phyloP scores from a whole-genome alignment of 768 basidiomycete species.

The Macrolepiota albuminosa region DNA sequence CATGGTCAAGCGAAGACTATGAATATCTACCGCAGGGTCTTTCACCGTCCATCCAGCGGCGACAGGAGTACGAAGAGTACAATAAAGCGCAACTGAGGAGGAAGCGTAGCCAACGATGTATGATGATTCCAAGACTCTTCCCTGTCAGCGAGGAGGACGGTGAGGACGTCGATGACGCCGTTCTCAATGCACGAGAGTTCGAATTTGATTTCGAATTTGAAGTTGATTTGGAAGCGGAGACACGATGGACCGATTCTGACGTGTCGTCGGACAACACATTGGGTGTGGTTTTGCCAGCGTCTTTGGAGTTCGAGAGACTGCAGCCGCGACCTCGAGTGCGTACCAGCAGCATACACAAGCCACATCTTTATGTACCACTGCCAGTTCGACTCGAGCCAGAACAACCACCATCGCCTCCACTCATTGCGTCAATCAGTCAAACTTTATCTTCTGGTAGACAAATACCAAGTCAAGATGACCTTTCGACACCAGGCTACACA shows the following conservation, averaged over 20 bases:
- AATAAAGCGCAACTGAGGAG: constrained; percentile 10
- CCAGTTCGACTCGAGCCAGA: constrained; percentile 3
- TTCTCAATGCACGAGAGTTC: constrained; percentile 23
- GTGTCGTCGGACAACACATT: not conserved
- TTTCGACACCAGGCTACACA: constrained; percentile 13
- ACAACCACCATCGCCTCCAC: constrained; percentile 3
- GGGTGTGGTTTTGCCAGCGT: constrained; percentile 9
- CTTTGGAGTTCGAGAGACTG: constrained; percentile 23
- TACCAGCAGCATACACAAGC: constrained; percentile 30
- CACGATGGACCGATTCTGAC: constrained; percentile 15
- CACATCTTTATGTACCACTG: constrained; percentile 16
- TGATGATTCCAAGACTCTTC: constrained; percentile 25
- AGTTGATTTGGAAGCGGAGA: constrained; percentile 24
- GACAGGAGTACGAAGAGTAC: constrained; percentile 15
- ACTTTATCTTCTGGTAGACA: constrained; percentile 7
- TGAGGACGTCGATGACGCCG: constrained; percentile 19
- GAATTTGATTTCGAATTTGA: constrained; percentile 27
- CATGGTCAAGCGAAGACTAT: constrained; percentile 35
- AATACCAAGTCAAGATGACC: constrained; percentile 4
- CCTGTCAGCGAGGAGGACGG: constrained; percentile 35
- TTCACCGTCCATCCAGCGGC: not conserved
- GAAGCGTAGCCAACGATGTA: constrained; percentile 11
- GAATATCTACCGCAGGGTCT: constrained; percentile 14
- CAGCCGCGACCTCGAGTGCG: constrained; percentile 26
- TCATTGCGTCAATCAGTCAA: constrained; percentile 17